A percentile compares a stretch with the other conserved stretches of the same genome.
Evolutionary conservation across 768 basidiomycete species (phyloP).

Genomic region (Leccinum uliginosum): DNA sequence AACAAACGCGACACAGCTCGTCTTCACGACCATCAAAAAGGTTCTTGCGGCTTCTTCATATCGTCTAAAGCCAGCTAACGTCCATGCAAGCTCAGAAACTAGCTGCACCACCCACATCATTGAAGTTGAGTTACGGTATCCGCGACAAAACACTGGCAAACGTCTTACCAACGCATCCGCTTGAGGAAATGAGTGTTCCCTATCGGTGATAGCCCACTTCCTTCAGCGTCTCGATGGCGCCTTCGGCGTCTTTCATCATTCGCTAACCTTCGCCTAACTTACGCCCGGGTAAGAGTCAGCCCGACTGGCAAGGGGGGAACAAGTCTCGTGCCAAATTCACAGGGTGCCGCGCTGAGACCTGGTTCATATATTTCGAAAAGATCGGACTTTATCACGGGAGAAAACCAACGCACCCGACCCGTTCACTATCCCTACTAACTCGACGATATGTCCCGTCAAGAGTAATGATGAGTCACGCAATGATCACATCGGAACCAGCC

Average conservation of each 20-base stretch:
- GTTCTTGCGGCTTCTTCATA: slow-evolving; percentile 66
- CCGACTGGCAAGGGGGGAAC: neutral
- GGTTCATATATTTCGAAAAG: neutral
- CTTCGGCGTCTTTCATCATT: slow-evolving; percentile 61
- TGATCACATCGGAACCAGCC: slow-evolving; percentile 79
- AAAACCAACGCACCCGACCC: slow-evolving; percentile 43
- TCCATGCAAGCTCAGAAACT: slow-evolving; percentile 77
- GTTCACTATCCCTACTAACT: slow-evolving; percentile 66
- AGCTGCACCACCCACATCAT: slow-evolving; percentile 42
- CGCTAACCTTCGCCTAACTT: slow-evolving; percentile 66
- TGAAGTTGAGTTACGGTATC: neutral
- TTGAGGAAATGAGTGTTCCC: slow-evolving; percentile 55
- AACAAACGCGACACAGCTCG: slow-evolving; percentile 35
- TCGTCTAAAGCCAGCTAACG: slow-evolving; percentile 54
- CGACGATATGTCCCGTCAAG: slow-evolving; percentile 59
- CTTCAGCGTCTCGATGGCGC: slow-evolving; percentile 59
- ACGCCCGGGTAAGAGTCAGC: neutral
- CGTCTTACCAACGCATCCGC: slow-evolving; percentile 61
- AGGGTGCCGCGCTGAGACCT: slow-evolving; percentile 53
- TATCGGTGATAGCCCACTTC: slow-evolving; percentile 54
- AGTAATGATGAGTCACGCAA: slow-evolving; percentile 66
- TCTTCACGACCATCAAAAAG: slow-evolving; percentile 57
- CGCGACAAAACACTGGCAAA: neutral
- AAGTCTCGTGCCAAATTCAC: slow-evolving; percentile 52
- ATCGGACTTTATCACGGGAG: neutral